These are phyloP conservation scores for Dicorynia guianensis DNA, from an alignment of 306 rosid genomes.

Conservation along the genomic window DNA sequence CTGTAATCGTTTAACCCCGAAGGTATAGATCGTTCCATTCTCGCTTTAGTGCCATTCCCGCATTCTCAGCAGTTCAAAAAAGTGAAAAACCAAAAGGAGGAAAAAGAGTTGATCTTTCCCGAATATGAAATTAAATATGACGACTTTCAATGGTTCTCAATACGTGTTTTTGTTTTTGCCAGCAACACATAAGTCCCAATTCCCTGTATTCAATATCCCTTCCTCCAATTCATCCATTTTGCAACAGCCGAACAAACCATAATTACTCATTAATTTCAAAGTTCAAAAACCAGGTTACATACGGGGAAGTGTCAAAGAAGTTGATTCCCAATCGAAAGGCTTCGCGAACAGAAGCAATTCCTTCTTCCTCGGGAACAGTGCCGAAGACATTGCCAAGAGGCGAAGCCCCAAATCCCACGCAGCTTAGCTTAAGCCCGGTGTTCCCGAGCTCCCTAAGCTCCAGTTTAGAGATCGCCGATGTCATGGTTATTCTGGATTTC, in stretches of 20 bases:
- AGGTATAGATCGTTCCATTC: background rate
- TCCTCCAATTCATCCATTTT: background rate
- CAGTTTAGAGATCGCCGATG: constrained; percentile 41
- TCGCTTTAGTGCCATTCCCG: background rate
- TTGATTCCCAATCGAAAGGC: constrained; percentile 86
- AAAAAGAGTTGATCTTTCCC: background rate
- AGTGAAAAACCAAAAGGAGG: background rate
- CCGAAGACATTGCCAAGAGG: constrained; percentile 96
- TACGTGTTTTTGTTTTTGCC: background rate
- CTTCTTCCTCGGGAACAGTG: constrained; percentile 68
- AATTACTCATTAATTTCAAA: background rate
- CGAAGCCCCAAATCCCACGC: constrained; percentile 90
- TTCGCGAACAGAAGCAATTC: constrained; percentile 72
- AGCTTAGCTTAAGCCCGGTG: constrained; percentile 84
- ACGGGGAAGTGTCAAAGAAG: constrained; percentile 97
- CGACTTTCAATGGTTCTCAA: background rate
- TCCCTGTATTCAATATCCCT: background rate
- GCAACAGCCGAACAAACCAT: constrained; percentile 17
- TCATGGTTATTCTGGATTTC: constrained; percentile 37
- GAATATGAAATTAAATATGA: background rate
- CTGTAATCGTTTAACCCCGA: background rate
- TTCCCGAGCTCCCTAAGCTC: constrained; percentile 76
- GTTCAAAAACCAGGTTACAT: constrained; percentile 1
- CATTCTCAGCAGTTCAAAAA: background rate
- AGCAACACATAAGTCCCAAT: background rate